Evolutionary conservation across 306 rosid genomes (phyloP).

Genomic region (Ammopiptanthus mongolicus): DNA sequence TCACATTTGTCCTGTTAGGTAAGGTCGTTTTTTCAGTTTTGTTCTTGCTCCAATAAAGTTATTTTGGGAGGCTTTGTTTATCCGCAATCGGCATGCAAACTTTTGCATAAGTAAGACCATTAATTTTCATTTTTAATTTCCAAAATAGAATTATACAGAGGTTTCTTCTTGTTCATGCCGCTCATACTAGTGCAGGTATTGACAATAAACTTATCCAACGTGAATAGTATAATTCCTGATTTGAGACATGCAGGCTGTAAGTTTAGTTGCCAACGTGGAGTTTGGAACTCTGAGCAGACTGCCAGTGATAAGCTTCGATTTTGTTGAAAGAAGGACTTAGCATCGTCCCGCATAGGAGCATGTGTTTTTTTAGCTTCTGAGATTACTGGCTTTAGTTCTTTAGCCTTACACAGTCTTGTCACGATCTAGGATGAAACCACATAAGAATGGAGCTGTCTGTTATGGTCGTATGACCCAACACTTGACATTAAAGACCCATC

Average conservation of each 20-base stretch:
- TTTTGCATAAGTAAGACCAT: neutral
- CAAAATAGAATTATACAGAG: neutral
- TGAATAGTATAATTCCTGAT: too few relatives aligned
- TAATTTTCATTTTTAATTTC: neutral
- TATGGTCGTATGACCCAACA: too few relatives aligned
- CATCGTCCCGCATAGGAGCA: neutral
- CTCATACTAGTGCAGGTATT: too few relatives aligned
- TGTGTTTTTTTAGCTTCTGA: neutral
- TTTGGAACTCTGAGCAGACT: too few relatives aligned
- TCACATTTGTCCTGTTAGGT: neutral
- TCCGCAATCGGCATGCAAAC: neutral
- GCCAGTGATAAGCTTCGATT: too few relatives aligned
- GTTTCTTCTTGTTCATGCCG: neutral
- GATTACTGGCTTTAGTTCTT: neutral
- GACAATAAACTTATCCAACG: too few relatives aligned
- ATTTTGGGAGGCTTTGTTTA: neutral
- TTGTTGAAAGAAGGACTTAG: too few relatives aligned
- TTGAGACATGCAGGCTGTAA: neutral
- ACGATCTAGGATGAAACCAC: too few relatives aligned
- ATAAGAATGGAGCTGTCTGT: too few relatives aligned
- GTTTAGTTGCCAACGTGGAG: too few relatives aligned
- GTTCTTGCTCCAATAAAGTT: slow-evolving; percentile 20
- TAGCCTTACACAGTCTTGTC: too few relatives aligned
- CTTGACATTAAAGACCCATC: too few relatives aligned
- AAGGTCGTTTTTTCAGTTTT: neutral